phyloP scores from a whole-genome alignment of 164 flowering plant genomes.

The Akebia trifoliata region DNA sequence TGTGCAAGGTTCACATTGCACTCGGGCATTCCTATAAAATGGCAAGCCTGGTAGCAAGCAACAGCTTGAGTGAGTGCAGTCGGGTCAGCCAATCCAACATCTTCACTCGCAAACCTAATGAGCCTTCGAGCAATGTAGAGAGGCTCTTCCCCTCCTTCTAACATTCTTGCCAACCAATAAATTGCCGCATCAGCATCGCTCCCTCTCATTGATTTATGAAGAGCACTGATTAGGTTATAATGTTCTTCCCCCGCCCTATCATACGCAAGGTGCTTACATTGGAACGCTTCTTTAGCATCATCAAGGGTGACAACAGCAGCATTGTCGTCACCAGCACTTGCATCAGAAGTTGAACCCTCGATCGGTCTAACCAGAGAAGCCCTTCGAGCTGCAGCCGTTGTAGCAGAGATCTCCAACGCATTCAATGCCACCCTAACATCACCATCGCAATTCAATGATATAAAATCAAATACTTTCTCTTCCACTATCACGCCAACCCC shows the following conservation, averaged over 20 bases:
- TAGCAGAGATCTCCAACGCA: slow-evolving; percentile 67
- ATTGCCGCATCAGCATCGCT: slow-evolving; percentile 75
- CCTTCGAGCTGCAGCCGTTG: slow-evolving; percentile 46
- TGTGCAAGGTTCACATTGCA: slow-evolving; percentile 78
- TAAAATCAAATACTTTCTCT: slow-evolving; percentile 43
- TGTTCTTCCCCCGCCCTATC: slow-evolving; percentile 83
- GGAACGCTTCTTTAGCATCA: slow-evolving; percentile 72
- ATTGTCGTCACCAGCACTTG: not conserved
- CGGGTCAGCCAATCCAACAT: slow-evolving; percentile 87
- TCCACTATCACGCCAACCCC: slow-evolving; percentile 26
- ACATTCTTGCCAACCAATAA: slow-evolving; percentile 87
- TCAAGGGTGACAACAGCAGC: slow-evolving; percentile 30
- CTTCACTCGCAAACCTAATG: slow-evolving; percentile 76
- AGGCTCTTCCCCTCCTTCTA: slow-evolving; percentile 89
- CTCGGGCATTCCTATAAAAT: slow-evolving; percentile 90
- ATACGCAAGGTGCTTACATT: slow-evolving; percentile 71
- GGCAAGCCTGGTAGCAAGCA: slow-evolving; percentile 86
- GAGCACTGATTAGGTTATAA: slow-evolving; percentile 76
- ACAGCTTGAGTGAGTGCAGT: slow-evolving; percentile 66
- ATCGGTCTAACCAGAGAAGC: not conserved
- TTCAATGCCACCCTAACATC: slow-evolving; percentile 90
- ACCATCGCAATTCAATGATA: slow-evolving; percentile 64
- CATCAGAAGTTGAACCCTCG: not conserved
- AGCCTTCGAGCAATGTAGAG: slow-evolving; percentile 73
- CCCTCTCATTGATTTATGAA: slow-evolving; percentile 89